Evolutionary conservation across 768 basidiomycete species (phyloP).

Genomic region (Pleurotus pulmonarius): DNA sequence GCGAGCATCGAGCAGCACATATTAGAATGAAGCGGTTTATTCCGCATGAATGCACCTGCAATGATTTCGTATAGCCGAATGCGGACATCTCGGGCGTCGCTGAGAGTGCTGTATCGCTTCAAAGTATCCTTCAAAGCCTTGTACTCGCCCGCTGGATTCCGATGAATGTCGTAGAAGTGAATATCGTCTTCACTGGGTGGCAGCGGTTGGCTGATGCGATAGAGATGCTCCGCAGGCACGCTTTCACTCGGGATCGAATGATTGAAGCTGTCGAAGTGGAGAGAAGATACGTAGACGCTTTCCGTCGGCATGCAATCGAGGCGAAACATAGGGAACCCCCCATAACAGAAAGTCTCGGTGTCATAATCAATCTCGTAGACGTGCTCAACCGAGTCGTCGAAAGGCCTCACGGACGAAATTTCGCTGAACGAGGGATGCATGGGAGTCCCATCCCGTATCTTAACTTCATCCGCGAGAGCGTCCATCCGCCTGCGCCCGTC

Average conservation of each 20-base stretch:
- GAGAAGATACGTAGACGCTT: background rate
- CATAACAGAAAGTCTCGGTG: background rate
- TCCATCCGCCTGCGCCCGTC: too few species aligned
- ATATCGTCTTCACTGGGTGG: background rate
- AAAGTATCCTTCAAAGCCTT: background rate
- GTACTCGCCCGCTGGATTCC: background rate
- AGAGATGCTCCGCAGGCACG: background rate
- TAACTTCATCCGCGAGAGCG: background rate
- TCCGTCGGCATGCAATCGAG: background rate
- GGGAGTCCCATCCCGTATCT: background rate
- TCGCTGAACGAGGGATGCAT: background rate
- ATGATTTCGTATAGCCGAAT: background rate
- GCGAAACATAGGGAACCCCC: background rate
- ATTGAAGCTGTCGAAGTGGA: background rate
- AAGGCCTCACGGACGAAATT: slow-evolving; percentile 7
- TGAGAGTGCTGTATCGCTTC: background rate
- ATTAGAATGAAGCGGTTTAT: background rate
- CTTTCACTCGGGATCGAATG: background rate
- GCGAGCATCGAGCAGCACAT: background rate
- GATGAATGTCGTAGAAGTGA: too few species aligned
- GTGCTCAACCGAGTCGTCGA: background rate
- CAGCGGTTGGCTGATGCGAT: background rate
- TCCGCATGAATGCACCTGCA: background rate
- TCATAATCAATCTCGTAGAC: background rate
- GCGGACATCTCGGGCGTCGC: background rate